These are phyloP conservation scores for Dryas integrifolia DNA, from an alignment of 331 rosid species.

Conservation along the genomic window DNA sequence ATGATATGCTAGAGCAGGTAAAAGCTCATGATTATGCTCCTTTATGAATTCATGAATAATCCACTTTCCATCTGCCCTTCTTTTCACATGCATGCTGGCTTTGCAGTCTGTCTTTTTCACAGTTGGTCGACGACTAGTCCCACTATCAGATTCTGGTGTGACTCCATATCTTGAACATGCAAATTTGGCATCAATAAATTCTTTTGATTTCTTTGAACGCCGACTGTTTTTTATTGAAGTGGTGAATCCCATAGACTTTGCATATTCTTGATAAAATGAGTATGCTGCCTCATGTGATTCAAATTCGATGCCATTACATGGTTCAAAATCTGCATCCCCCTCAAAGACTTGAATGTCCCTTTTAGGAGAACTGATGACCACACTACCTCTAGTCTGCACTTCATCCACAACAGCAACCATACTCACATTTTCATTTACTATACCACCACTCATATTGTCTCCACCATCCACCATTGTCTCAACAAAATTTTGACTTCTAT, in stretches of 20 bases:
- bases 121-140: constrained; percentile 48
- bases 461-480: constrained; percentile 23
- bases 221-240: constrained; percentile 54
- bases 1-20: constrained; percentile 59
- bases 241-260: constrained; percentile 59
- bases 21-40: constrained; percentile 55
- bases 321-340: constrained; percentile 44
- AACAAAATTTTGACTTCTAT: constrained; percentile 11
- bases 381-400: constrained; percentile 32
- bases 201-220: constrained; percentile 53
- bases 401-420: constrained; percentile 37
- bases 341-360: constrained; percentile 35
- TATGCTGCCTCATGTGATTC: constrained; percentile 52
- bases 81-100: constrained; percentile 60
- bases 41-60: constrained; percentile 52
- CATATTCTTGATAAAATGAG: constrained; percentile 51
- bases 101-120: constrained; percentile 56
- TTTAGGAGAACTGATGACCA: constrained; percentile 28
- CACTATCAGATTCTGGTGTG: constrained; percentile 52
- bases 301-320: constrained; percentile 44
- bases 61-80: constrained; percentile 53
- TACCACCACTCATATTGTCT: constrained; percentile 21
- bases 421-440: constrained; percentile 25
- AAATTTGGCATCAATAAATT: constrained; percentile 53
- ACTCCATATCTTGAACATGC: constrained; percentile 58